Evolutionary conservation across 2,329 filamentous ascomycete genomes (phyloP), one percentile per base, ranked within the genome.

Genomic region (Penicillium corylophilum): DNA sequence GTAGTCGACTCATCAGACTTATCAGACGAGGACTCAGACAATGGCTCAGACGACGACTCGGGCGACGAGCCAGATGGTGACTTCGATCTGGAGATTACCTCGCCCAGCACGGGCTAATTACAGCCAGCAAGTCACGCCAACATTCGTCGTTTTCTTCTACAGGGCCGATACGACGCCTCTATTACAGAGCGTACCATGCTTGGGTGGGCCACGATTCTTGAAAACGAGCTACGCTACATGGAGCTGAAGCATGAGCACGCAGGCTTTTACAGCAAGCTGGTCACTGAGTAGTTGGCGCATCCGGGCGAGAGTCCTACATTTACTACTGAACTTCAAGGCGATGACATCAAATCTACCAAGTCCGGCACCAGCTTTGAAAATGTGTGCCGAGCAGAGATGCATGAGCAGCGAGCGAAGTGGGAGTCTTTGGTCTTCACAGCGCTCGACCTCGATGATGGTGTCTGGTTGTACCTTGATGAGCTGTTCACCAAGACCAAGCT

Each of bases 211-310:
- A 56, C 65, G 13, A 69, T 74, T 22, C 61, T 85, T n/a, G 67
- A 74, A 29, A 64, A 73, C 23, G 74, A 77, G 29, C 57, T 85
- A 5, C 64, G 73, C 13, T 70, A 77, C n/a, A 73, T 82, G 56
- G 75, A 75, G n/a, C 72, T 77, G 44, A 82, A 79, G 51, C 78
- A 82, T 57, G 74, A 80, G 16, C 81, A 83, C 61, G 82, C 82
- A 0, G 71, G 74, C 6, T 72, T 86, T 28, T 85, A 84, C 62
- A 78, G 79, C 16, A 66, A 76, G 35, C 65, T 86, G 22, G 77
- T 83, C 12, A 79, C 73, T 0, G 80, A 83, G 56, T 83, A 80
- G 76, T 67, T 84, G 44, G 68, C 71, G 1, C 64, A 69, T 10
- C 66, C 72, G 1, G 62, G 66, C 44, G 62, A 70, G 5, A 60